Conservation (phyloP, 2,329 filamentous ascomycete genomes). For the Calonectria pauciramosa region DNA sequence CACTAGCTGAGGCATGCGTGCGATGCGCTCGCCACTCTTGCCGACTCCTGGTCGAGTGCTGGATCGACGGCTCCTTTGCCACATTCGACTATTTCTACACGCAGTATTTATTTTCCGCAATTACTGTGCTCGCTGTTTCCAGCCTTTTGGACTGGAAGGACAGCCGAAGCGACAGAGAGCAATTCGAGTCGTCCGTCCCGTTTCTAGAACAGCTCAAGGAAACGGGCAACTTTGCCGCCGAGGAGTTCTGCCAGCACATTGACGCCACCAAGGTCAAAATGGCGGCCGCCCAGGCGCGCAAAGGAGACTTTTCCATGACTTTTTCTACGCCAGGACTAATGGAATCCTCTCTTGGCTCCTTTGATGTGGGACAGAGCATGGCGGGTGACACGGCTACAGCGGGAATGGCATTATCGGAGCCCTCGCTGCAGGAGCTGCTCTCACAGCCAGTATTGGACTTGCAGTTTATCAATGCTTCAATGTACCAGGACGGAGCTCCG, state of each 20-base stretch:
- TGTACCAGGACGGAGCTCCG: constrained; percentile 43
- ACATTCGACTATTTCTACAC: constrained; percentile 63
- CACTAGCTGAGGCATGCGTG: constrained; percentile 59
- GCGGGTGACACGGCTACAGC: constrained; percentile 41
- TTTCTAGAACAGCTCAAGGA: constrained; percentile 55
- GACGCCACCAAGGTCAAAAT: constrained; percentile 51
- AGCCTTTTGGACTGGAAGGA: constrained; percentile 51
- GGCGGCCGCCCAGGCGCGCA: constrained; percentile 33
- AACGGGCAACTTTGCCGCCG: constrained; percentile 57
- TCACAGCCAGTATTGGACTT: constrained; percentile 50
- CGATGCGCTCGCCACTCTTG: constrained; percentile 60
- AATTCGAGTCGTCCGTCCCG: constrained; percentile 54
- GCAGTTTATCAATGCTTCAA: constrained; percentile 50
- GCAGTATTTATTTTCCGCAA: constrained; percentile 62
- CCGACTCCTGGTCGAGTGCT: constrained; percentile 57
- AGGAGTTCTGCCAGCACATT: constrained; percentile 57
- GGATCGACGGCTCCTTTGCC: constrained; percentile 61
- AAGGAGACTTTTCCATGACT: constrained; percentile 31
- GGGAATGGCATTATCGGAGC: constrained; percentile 53
- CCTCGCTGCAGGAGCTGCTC: constrained; percentile 52
- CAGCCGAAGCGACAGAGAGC: constrained; percentile 53
- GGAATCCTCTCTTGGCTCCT: constrained; percentile 17
- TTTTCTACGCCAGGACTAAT: constrained; percentile 26
- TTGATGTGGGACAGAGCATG: constrained; percentile 36
- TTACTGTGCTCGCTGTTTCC: constrained; percentile 59